Percentiles rank a stretch among this genome's conserved stretches.
Evolutionary conservation across 345 rosid genomes (phyloP).

Genomic region (Microthlaspi erraticum): DNA sequence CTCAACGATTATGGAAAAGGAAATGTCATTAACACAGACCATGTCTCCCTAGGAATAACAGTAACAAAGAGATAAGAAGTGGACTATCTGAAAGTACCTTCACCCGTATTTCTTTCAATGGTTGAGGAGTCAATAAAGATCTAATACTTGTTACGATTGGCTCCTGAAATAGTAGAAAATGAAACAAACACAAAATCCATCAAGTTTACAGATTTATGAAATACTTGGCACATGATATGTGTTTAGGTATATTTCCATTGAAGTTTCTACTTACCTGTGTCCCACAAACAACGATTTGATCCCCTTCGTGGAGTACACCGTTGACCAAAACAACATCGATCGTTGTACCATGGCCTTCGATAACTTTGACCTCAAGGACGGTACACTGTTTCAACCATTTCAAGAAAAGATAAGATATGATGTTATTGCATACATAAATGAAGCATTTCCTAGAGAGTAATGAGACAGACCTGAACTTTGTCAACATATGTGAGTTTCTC

Average conservation of each 20-base stretch:
- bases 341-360: slow-evolving; percentile 93
- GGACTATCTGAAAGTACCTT: slow-evolving; percentile 55
- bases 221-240: background rate
- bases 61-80: slow-evolving; percentile 6
- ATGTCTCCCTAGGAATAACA: slow-evolving; percentile 3
- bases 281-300: slow-evolving; percentile 91
- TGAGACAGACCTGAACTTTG: slow-evolving; percentile 66
- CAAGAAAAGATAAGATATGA: slow-evolving; percentile 38
- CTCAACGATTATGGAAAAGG: slow-evolving; percentile 22
- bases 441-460: slow-evolving; percentile 1
- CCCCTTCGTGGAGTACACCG: slow-evolving; percentile 88
- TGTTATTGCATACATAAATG: background rate
- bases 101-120: slow-evolving; percentile 93
- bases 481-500: slow-evolving; percentile 79
- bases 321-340: slow-evolving; percentile 90
- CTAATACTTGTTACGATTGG: slow-evolving; percentile 82
- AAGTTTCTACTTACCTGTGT: slow-evolving; percentile 65
- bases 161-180: slow-evolving; percentile 54
- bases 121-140: slow-evolving; percentile 88
- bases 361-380: slow-evolving; percentile 90
- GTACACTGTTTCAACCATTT: slow-evolving; percentile 68
- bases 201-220: background rate
- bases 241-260: background rate
- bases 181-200: slow-evolving; percentile 11
- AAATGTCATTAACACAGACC: background rate